Base-by-base conservation (phyloP, 306 rosid genomes). In the Prunus mira region DNA sequence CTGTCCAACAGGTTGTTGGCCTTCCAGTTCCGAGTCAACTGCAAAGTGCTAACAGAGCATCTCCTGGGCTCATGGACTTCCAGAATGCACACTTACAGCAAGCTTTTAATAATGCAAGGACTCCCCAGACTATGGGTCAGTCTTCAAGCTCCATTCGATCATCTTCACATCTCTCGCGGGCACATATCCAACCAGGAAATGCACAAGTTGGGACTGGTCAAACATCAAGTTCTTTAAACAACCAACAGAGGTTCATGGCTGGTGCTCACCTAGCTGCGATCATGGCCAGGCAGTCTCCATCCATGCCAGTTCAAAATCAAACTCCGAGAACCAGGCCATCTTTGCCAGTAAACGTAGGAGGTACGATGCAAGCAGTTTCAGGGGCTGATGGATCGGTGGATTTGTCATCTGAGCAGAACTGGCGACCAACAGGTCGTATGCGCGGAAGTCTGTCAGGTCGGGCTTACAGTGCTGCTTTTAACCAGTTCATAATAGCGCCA, bases 391-490 rank as follows among this genome's bases (percentile, higher is more conserved):
- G 77, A 65, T 56, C 49, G 50, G 67, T 63, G 52, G 84, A 83
- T 46, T 24, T 43, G 17, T 80, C 71, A 61, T 54, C 88, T 12
- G 97, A 88, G 62, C 90, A 84, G 73, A 80, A 83, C 50, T 86
- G 93, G 93, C 87, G 71, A 58, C 93, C 97, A 45, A 19, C 86
- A 6, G 82, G 85, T 27, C 85, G 92, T 80, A 92, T 96, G 99
- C 97, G 98, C 24, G 98, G 99, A 67, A 91, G 97, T 81, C 87
- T 96, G 13, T 9, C 86, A 3, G 90, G 91, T 67, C 87, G 54
- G 77, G 83, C 54, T n/a, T 81, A 47, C 52, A 49, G 83, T 62
- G 90, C 82, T 20, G 87, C 80, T 47, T 65, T 83, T 69, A 74
- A 74, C 32, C 83, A 86, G 77, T 84, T 80, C 30, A 82, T 89